These are phyloP conservation scores for Cylindrotheca fusiformis DNA, from an alignment of 108 stramenopile genomes.

Conservation along the genomic window DNA sequence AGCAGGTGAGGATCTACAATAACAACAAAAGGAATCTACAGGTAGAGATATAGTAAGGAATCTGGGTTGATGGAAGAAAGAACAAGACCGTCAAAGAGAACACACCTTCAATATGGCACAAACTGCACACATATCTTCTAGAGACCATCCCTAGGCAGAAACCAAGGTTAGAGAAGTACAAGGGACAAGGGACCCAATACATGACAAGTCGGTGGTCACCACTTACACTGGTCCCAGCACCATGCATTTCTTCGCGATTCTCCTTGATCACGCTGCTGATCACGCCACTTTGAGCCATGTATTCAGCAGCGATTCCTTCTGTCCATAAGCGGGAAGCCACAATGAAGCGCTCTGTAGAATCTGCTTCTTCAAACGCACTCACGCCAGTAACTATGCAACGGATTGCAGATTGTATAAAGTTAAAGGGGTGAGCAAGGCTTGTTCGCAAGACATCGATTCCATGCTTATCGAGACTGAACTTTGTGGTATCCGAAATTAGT, in stretches of 20 bases:
- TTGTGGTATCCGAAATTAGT: constrained; percentile 17
- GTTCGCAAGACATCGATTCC: constrained; percentile 41
- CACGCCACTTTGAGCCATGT: constrained; percentile 65
- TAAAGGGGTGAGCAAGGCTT: constrained; percentile 60
- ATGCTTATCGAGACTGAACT: constrained; percentile 26
- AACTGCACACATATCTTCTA: constrained; percentile 66
- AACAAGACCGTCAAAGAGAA: background rate
- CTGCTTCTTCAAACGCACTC: constrained; percentile 57
- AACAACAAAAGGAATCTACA: constrained; percentile 69
- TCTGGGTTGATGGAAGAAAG: background rate
- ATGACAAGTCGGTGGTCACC: background rate
- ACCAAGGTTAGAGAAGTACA: constrained; percentile 8
- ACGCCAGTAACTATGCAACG: constrained; percentile 59
- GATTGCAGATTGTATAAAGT: constrained; percentile 28
- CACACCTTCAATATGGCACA: constrained; percentile 57
- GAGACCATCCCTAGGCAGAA: constrained; percentile 44
- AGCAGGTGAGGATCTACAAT: constrained; percentile 75
- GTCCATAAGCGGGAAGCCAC: constrained; percentile 67
- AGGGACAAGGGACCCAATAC: background rate
- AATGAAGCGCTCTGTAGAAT: constrained; percentile 42
- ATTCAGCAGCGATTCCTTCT: constrained; percentile 72
- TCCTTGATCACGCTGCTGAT: constrained; percentile 58
- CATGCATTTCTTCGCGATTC: constrained; percentile 28
- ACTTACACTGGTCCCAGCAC: constrained; percentile 23
- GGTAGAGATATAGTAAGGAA: background rate